Conservation (phyloP, 192 early-diverging fungal species). For the Rhizophagus clarus region DNA sequence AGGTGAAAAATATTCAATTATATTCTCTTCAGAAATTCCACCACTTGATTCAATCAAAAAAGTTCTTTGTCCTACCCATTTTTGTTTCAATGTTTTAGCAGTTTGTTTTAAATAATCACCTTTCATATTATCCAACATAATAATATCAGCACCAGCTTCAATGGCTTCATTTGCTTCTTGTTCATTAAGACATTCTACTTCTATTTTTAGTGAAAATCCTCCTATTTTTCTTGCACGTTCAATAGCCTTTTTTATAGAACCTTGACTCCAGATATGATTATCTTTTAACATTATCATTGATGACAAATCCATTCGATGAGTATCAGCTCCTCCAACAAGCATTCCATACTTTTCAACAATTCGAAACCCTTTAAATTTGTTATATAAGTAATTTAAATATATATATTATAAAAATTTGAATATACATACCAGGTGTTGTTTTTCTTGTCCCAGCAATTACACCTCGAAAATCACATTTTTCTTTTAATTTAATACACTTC, state of each 20-base stretch:
- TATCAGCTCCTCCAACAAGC: constrained; percentile 95
- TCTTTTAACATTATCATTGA: constrained; percentile 99
- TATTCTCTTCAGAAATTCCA: constrained; percentile 91
- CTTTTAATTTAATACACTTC: constrained; percentile 63
- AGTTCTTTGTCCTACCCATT: constrained; percentile 59
- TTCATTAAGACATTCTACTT: constrained; percentile 94
- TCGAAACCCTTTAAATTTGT: constrained; percentile 74
- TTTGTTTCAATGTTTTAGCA: constrained; percentile 75
- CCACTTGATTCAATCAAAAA: constrained; percentile 93
- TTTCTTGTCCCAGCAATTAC: constrained; percentile 95
- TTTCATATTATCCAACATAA: constrained; percentile 97
- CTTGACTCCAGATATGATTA: constrained; percentile 95
- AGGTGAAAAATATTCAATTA: constrained; percentile 74
- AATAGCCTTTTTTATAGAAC: constrained; percentile 93
- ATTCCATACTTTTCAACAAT: constrained; percentile 98
- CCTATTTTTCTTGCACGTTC: constrained; percentile 75
- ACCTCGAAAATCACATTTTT: constrained; percentile 74
- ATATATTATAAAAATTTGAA: too few relatives aligned
- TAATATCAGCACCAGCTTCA: constrained; percentile 91
- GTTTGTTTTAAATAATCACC: constrained; percentile 65
- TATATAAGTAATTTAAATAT: neutral
- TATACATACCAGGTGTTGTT: constrained; percentile 95
- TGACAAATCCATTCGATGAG: constrained; percentile 95
- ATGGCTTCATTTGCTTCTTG: constrained; percentile 96
- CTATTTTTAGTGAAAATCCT: constrained; percentile 94